Base-by-base conservation (phyloP, 192 early-diverging fungal genomes). In the Coemansia sp. region DNA sequence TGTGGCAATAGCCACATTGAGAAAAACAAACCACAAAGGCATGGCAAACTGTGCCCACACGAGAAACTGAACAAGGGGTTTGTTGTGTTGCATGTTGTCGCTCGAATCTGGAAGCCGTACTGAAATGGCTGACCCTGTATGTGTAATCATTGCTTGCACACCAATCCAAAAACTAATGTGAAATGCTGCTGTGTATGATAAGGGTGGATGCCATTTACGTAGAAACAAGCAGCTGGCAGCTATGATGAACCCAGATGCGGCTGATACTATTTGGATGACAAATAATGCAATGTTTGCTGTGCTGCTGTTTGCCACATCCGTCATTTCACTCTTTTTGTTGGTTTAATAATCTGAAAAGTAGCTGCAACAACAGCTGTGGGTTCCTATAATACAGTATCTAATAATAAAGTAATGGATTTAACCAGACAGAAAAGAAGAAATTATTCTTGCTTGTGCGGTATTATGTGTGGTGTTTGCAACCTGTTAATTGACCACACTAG, bases 81-180 rank as follows among this genome's bases (percentile, higher is more conserved):
- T 68, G 60, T 53, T 79, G 10, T 49, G 54, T 36, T 79, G 76
- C 63, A 79, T 61, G 11, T 67, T 42, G 20, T 58, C 48, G 20
- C 67, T 64, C 3, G 67, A 56, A 28, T 67, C 71, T 7, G 76
- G 71, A 0, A 79, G 63, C 44, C 76, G 71, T 15, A 71, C 67
- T 4, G 76, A 73, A 21, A 79, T 74, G 28, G 76, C 71, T 1
- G 76, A 73, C 8, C 62, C 71, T 4, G 68, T 64, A 54, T 79
- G 76, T 40, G 76, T 67, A 12, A 79, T 79, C 48, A 79, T 67
- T n/a, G 71, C 67, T 36, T 73, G 71, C 1, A 79, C 64, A 23
- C 76, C 76, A 55, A 79, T 73, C 76, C 76, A 79, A 15, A 79
- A 74, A 60, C 76, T 79, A 9, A 79, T 73, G 49, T 71, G 67